Percentiles rank a stretch among this genome's conserved stretches.
Conservation (phyloP, 2,329 filamentous ascomycete species). For the Ophidiomyces ophidiicola region DNA sequence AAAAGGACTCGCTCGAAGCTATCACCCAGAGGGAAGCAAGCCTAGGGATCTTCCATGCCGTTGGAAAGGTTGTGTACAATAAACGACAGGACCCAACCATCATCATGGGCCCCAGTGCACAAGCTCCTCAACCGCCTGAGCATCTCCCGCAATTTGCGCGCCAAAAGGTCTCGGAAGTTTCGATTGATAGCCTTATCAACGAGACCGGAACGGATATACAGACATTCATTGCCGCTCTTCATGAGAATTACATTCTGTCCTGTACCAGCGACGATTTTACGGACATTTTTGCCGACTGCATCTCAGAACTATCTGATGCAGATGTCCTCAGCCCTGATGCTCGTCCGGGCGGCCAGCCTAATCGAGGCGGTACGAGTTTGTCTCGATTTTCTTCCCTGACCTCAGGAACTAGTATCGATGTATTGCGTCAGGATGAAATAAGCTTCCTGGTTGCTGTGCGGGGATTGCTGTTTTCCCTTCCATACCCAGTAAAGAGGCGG, state of each 20-base stretch:
- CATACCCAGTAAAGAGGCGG: conserved; percentile 64
- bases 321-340: conserved; percentile 70
- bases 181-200: conserved; percentile 67
- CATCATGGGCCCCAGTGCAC: conserved; percentile 23
- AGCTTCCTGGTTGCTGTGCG: conserved; percentile 82
- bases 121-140: conserved; percentile 46
- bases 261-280: conserved; percentile 57
- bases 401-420: conserved; percentile 53
- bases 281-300: conserved; percentile 71
- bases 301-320: conserved; percentile 74
- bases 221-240: conserved; percentile 78
- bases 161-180: conserved; percentile 52
- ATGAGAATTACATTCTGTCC: conserved; percentile 86
- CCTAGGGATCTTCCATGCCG: conserved; percentile 87
- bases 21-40: conserved; percentile 80
- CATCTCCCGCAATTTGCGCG: conserved; percentile 47
- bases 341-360: conserved; percentile 20
- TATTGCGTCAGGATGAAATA: conserved; percentile 83
- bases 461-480: conserved; percentile 73
- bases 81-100: conserved; percentile 55
- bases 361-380: conserved; percentile 38
- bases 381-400: conserved; percentile 36
- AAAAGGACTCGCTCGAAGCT: conserved; percentile 65
- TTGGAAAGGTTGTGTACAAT: conserved; percentile 94
- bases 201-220: conserved; percentile 86